These are phyloP conservation scores for Ilex paraguariensis DNA, from an alignment of 305 asterid genomes.

Conservation along the genomic window DNA sequence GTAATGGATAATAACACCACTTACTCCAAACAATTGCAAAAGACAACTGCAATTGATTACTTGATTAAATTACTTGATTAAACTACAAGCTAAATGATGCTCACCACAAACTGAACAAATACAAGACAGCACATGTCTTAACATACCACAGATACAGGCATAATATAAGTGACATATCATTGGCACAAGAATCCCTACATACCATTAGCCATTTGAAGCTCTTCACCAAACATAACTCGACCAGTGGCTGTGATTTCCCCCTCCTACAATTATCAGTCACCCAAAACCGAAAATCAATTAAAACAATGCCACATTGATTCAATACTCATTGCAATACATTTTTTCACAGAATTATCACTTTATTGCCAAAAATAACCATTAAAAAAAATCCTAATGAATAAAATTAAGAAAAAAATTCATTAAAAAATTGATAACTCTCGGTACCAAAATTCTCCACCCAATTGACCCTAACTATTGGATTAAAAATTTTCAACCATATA, in stretches of 20 bases:
- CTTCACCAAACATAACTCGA: constrained; percentile 50
- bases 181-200: constrained; percentile 8
- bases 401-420: no score
- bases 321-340: neutral
- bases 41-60: neutral
- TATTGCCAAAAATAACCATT: no score
- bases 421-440: no score
- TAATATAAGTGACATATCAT: neutral
- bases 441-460: no score
- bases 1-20: no score
- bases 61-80: neutral
- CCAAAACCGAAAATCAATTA: constrained; percentile 10
- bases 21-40: no score
- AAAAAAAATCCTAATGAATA: no score
- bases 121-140: neutral
- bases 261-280: constrained; percentile 45
- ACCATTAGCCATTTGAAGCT: constrained; percentile 58
- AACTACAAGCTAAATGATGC: neutral
- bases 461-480: no score
- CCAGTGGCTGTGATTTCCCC: constrained; percentile 56
- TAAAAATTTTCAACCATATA: no score
- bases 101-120: neutral
- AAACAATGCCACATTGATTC: neutral
- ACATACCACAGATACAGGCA: neutral
- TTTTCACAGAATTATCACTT: no score